phyloP scores from a whole-genome alignment of 2,329 filamentous ascomycete species.

The Fusarium chuoi region DNA sequence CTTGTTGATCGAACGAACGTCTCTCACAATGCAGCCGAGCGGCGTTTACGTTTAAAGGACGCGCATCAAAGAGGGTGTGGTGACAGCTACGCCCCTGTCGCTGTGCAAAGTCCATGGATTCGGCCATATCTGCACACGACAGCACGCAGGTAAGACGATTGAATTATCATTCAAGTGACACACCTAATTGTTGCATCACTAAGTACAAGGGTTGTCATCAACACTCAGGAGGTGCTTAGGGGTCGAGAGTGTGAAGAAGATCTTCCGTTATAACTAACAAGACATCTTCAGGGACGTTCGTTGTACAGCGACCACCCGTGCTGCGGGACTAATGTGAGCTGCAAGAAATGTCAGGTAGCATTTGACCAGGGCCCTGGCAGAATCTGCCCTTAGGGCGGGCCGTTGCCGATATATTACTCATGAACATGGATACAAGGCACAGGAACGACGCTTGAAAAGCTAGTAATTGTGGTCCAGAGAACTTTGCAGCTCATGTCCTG shows the following conservation, averaged over 20 bases:
- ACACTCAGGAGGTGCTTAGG: not conserved
- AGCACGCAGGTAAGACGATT: not conserved
- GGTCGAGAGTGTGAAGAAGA: not conserved
- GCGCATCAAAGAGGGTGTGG: constrained; percentile 23
- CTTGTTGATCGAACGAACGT: constrained; percentile 22
- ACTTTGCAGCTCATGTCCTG: constrained; percentile 1
- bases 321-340: constrained; percentile 34
- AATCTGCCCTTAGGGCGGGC: constrained; percentile 26
- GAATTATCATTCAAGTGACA: not conserved
- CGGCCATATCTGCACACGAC: not conserved
- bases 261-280: constrained; percentile 1
- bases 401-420: constrained; percentile 28
- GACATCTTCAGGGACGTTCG: constrained; percentile 14
- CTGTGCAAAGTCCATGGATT: not conserved
- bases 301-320: constrained; percentile 1
- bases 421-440: constrained; percentile 1
- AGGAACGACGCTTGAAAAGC: not conserved
- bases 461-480: not conserved
- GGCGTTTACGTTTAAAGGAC: constrained; percentile 17
- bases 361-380: constrained; percentile 27
- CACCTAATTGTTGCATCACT: not conserved
- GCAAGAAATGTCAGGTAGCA: constrained; percentile 38
- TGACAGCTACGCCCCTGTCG: not conserved
- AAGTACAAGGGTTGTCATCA: not conserved
- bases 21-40: constrained; percentile 21